These are phyloP conservation scores for Rugosomyces carneus DNA, from an alignment of 1,284 basidiomycete species.

Conservation along the genomic window DNA sequence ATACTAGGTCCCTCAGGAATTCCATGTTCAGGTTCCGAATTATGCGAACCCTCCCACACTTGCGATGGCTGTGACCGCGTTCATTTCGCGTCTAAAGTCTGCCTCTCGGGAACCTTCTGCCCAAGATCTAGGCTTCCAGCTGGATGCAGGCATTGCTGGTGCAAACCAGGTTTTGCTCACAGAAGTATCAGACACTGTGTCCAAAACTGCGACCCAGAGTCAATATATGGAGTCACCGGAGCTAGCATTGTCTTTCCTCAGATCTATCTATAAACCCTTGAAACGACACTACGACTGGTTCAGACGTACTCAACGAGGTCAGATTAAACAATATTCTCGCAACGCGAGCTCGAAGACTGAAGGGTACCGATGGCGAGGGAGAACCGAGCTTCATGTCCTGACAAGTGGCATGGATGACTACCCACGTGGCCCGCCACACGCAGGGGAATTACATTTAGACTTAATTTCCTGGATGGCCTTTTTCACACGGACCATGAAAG, in stretches of 20 bases:
- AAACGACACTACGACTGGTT: slow-evolving; percentile 95
- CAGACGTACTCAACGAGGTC: slow-evolving; percentile 85
- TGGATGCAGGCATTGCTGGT: slow-evolving; percentile 33
- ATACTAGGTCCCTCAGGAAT: slow-evolving; percentile 83
- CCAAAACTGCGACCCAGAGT: slow-evolving; percentile 29
- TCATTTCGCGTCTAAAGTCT: slow-evolving; percentile 68
- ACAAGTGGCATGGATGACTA: slow-evolving; percentile 96
- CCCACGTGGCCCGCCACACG: slow-evolving; percentile 81
- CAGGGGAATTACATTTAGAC: slow-evolving; percentile 90
- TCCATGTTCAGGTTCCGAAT: slow-evolving; percentile 87
- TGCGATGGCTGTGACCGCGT: slow-evolving; percentile 84
- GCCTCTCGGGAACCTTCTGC: slow-evolving; percentile 37
- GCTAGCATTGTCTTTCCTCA: slow-evolving; percentile 63
- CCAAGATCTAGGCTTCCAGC: slow-evolving; percentile 63
- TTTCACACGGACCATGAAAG: slow-evolving; percentile 85
- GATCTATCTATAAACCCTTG: slow-evolving; percentile 76
- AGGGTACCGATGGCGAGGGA: slow-evolving; percentile 92
- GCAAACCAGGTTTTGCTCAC: slow-evolving; percentile 41
- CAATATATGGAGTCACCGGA: slow-evolving; percentile 52
- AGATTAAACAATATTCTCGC: slow-evolving; percentile 86
- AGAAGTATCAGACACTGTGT: slow-evolving; percentile 4
- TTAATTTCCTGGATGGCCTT: slow-evolving; percentile 94
- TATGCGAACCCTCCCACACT: slow-evolving; percentile 94
- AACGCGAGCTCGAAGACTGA: slow-evolving; percentile 80
- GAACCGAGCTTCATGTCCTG: slow-evolving; percentile 80